Evolutionary conservation across 2,329 filamentous ascomycete species (phyloP), one percentile per base, ranked within the genome.

Genomic region (Hymenotorrendiella dingleyae): DNA sequence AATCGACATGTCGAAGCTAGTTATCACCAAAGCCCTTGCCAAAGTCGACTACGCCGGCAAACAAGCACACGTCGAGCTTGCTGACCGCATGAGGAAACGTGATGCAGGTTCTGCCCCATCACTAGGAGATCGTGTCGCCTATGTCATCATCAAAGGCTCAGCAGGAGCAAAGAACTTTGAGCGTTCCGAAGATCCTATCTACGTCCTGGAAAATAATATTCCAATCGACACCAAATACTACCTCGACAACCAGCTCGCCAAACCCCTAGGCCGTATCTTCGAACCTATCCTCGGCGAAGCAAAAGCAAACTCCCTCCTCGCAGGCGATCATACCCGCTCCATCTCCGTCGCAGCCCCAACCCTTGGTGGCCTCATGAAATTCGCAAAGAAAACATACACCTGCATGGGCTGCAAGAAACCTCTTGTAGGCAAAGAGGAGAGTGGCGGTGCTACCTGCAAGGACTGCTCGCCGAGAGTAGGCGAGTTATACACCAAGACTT

Each of bases 321-420:
- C 85, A 4, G 93, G 93, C 46, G 93, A 90, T 54, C 93, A 98
- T 66, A 98, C 93, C 7, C 84, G 93, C n/a, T 80, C 86, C 36
- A 94, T 98, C 52, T 86, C 88, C 1, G 88, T 97, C 19, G 90
- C 91, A 3, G 93, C 88, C 16, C 91, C 94, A 0, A 86, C 85
- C 0, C 78, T 95, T 48, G 93, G 93, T 43, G 93, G 93, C 0
- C 71, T 98, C 50, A 98, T 98, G 93, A 96, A 94, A 67, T 98
- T 97, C 62, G 78, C 93, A 24, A 96, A 95, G 70, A 96, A 94
- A 71, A 98, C 93, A 3, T 82, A 90, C 67, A 97, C 93, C 0
- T 98, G 93, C 64, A 94, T 98, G 85, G 93, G 90, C 3, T 98
- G 93, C 78, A 98, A 97, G 76, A 96, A 96, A 65, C 93, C 93